Percentiles rank a stretch among this genome's conserved stretches.
Evolutionary conservation across 257 asterid species (phyloP).

Genomic region (Misopates orontium): DNA sequence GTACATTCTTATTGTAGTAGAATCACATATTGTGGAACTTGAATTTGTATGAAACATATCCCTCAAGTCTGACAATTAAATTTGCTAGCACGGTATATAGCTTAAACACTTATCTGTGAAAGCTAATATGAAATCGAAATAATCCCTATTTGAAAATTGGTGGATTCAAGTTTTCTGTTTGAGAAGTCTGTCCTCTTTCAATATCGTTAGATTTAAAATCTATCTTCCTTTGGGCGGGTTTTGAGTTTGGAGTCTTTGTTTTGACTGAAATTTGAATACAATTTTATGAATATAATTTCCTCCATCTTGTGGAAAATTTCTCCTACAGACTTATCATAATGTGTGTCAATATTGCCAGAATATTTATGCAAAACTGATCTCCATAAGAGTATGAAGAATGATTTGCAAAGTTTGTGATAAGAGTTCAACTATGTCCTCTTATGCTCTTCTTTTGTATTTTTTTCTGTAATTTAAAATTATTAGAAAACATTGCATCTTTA

Average conservation of each 20-base stretch:
- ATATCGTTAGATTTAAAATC: neutral
- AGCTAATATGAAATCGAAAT: neutral
- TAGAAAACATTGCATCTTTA: too few species aligned
- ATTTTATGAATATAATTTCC: neutral
- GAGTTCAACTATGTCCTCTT: too few species aligned
- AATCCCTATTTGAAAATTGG: neutral
- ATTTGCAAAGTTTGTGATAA: too few species aligned
- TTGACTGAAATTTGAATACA: neutral
- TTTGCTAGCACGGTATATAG: neutral
- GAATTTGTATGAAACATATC: slow-evolving; percentile 13
- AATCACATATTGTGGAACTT: neutral
- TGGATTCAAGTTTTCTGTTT: neutral
- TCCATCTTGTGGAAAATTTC: too few species aligned
- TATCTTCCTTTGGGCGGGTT: neutral
- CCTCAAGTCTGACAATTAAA: slow-evolving; percentile 4
- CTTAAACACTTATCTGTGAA: slow-evolving; percentile 9
- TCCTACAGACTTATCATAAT: too few species aligned
- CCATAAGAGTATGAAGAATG: too few species aligned
- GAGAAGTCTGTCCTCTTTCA: neutral
- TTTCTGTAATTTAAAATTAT: too few species aligned
- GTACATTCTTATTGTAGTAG: slow-evolving; percentile 17
- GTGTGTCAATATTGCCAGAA: too few species aligned
- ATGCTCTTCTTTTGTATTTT: too few species aligned
- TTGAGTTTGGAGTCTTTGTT: neutral
- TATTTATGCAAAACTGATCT: too few species aligned